phyloP scores from a whole-genome alignment of 2,329 filamentous ascomycete genomes.

The Xylariaceae sp. region DNA sequence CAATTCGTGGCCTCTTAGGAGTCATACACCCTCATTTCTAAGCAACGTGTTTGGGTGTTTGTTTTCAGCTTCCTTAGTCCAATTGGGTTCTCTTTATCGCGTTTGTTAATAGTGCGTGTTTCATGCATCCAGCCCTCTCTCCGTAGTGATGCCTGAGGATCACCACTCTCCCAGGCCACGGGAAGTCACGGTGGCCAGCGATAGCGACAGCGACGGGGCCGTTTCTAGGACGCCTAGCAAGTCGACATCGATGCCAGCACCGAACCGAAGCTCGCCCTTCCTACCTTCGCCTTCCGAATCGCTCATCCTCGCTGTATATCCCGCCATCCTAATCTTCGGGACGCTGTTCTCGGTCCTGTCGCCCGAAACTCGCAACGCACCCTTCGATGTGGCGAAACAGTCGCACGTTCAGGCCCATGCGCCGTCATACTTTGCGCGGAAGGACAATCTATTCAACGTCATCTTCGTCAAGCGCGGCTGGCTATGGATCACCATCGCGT shows the following conservation, averaged over 20 bases:
- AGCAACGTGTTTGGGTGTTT: not conserved
- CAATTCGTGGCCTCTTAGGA: not conserved
- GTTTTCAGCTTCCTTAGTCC: not conserved
- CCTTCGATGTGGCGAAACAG: conserved; percentile 59
- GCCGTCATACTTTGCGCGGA: conserved; percentile 87
- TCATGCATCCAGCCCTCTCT: not conserved
- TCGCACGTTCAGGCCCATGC: conserved; percentile 53
- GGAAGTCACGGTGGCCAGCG: conserved; percentile 21
- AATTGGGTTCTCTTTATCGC: not conserved
- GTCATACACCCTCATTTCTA: not conserved
- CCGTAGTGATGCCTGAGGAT: conserved; percentile 14
- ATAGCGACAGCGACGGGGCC: conserved; percentile 8
- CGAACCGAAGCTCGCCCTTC: conserved; percentile 48
- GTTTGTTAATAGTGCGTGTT: conserved; percentile 1
- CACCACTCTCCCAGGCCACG: conserved; percentile 10
- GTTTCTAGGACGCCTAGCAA: conserved; percentile 10
- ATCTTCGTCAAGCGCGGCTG: conserved; percentile 95
- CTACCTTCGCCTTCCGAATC: conserved; percentile 66
- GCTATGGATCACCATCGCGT: conserved; percentile 79
- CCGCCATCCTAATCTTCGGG: conserved; percentile 71
- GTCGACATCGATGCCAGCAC: conserved; percentile 8
- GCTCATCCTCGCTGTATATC: conserved; percentile 65
- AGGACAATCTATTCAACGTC: conserved; percentile 86
- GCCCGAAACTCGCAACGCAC: conserved; percentile 59
- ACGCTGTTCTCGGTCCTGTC: conserved; percentile 75